phyloP scores from a whole-genome alignment of 306 rosid genomes.

The Ormosia emarginata region DNA sequence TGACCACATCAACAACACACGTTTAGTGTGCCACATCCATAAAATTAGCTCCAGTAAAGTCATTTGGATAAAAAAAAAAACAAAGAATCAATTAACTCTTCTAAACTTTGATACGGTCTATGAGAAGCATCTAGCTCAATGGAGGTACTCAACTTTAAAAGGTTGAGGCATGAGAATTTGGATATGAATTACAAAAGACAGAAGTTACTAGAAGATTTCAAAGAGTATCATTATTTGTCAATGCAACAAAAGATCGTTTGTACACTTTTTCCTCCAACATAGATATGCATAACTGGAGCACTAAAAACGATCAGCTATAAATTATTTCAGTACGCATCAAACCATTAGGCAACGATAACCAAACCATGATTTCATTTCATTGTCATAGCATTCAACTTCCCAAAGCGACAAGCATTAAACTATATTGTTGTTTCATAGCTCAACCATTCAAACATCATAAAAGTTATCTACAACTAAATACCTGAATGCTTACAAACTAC shows the following conservation, averaged over 20 bases:
- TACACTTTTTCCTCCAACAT: background rate
- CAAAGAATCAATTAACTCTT: background rate
- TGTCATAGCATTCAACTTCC: background rate
- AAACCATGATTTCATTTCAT: background rate
- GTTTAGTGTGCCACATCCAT: background rate
- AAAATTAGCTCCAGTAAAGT: background rate
- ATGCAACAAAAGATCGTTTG: background rate
- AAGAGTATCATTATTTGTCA: background rate
- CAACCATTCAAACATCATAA: conserved; percentile 10
- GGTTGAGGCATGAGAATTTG: background rate
- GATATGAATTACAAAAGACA: background rate
- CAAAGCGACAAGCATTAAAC: background rate
- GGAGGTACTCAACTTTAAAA: background rate
- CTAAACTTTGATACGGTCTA: background rate
- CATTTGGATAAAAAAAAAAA: background rate
- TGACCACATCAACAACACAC: background rate
- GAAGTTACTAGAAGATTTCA: background rate
- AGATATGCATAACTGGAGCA: background rate
- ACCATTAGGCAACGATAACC: background rate
- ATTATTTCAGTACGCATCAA: background rate
- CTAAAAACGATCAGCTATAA: background rate
- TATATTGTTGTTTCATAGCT: background rate
- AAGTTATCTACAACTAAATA: background rate
- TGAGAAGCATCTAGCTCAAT: background rate
- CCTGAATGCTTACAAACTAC: conserved; percentile 4